Evolutionary conservation across 495 filamentous ascomycete genomes (phyloP).

Genomic region (Hyaloscypha finlandica): DNA sequence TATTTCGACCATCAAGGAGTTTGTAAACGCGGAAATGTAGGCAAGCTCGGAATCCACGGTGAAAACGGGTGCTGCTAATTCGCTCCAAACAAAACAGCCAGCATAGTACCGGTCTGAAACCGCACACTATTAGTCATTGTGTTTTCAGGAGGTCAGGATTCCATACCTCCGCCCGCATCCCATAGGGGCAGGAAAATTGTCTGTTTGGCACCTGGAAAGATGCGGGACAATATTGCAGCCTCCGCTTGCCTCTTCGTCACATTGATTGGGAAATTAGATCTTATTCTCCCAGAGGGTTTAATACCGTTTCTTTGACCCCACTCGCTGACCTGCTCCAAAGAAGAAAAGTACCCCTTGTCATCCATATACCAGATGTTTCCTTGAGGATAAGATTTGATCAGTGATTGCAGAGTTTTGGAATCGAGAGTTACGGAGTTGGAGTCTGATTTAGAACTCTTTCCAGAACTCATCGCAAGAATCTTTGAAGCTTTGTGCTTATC

Average conservation of each 20-base stretch:
- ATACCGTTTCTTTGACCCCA: slow-evolving; percentile 6
- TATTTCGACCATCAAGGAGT: slow-evolving; percentile 60
- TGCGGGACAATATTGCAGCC: slow-evolving; percentile 16
- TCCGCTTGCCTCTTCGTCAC: slow-evolving; percentile 18
- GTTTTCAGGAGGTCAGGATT: not conserved
- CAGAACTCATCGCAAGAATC: slow-evolving; percentile 24
- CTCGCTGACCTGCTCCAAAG: slow-evolving; percentile 25
- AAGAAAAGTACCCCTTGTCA: slow-evolving; percentile 28
- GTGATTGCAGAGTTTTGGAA: slow-evolving; percentile 13
- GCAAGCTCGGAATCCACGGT: slow-evolving; percentile 45
- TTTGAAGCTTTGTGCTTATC: slow-evolving; percentile 26
- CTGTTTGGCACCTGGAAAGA: slow-evolving; percentile 51
- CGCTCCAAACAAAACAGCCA: slow-evolving; percentile 65
- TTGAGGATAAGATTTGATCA: slow-evolving; percentile 18
- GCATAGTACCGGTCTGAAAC: slow-evolving; percentile 61
- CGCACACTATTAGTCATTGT: not conserved
- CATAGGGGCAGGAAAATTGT: slow-evolving; percentile 65
- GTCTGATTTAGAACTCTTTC: slow-evolving; percentile 10
- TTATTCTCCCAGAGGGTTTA: slow-evolving; percentile 13
- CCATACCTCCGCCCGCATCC: slow-evolving; percentile 55
- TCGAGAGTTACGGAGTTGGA: slow-evolving; percentile 9
- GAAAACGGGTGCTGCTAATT: slow-evolving; percentile 44
- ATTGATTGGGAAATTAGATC: slow-evolving; percentile 11
- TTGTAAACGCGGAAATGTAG: slow-evolving; percentile 54
- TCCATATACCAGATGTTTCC: slow-evolving; percentile 29